These are phyloP conservation scores for Lathyrus aphaca DNA, from an alignment of 306 rosid species.

Conservation along the genomic window DNA sequence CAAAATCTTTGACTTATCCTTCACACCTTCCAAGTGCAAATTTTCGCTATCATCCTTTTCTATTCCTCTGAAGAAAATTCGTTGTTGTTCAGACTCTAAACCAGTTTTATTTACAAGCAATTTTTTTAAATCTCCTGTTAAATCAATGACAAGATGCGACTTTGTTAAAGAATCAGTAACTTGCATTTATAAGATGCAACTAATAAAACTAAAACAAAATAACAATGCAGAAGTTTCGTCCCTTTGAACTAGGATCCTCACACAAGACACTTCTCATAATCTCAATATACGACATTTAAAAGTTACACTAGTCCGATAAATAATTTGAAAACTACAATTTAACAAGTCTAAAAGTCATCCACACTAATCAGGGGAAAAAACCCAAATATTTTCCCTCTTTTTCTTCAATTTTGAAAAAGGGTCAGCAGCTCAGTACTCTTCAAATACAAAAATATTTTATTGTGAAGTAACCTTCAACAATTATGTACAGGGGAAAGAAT, in stretches of 20 bases:
- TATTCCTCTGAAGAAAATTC: constrained; percentile 80
- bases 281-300: too few species aligned
- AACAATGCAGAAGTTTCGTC: constrained; percentile 7
- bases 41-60: constrained; percentile 75
- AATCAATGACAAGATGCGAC: constrained; percentile 22
- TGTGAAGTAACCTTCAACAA: not conserved
- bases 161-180: not conserved
- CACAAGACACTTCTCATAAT: too few species aligned
- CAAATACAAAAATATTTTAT: not conserved
- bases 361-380: not conserved
- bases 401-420: not conserved
- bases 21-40: constrained; percentile 74
- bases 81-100: constrained; percentile 67
- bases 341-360: not conserved
- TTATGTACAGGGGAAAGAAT: not conserved
- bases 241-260: not conserved
- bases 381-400: not conserved
- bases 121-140: constrained; percentile 76
- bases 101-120: constrained; percentile 58
- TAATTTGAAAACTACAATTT: constrained; percentile 1
- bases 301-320: not conserved
- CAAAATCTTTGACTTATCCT: constrained; percentile 70
- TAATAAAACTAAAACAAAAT: not conserved
- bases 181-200: not conserved
- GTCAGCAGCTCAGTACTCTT: not conserved